Base-by-base conservation (phyloP, 768 basidiomycete species). In the Collybia mongolica region DNA sequence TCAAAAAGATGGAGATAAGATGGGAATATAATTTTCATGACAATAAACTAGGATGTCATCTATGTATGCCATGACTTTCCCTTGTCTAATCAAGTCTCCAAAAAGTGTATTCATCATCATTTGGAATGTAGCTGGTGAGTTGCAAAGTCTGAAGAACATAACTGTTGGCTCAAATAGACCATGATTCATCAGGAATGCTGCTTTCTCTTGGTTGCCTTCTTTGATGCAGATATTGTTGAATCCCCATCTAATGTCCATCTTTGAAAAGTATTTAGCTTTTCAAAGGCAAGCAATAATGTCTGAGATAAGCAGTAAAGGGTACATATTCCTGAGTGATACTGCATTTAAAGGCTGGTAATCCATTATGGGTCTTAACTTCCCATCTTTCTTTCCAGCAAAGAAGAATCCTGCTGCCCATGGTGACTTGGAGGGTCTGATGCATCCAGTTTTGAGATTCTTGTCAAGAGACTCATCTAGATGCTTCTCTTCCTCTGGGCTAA, bases 21-120 rank as follows among this genome's bases (percentile, higher is more conserved):
- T n/a, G n/a, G n/a, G n/a, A n/a, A n/a, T 1, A 2, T 75, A 43
- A 19, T 75, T 60, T 26, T 63, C 63, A 0, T 72, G 59, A 0
- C 73, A 58, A 29, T 59, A 72, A 39, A 73, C 66, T 44, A 76
- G 55, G 22, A 77, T 72, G 49, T 79, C 66, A 48, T 76, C 74
- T 28, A 79, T 55, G 54, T 81, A 76, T 1, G 76, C 60, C 2
- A 69, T 45, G 2, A 78, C 53, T 1, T 53, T 24, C 3, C 63
- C 64, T 22, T 49, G 17, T 2, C 56, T 51, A n/a, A 76, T 62
- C 4, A 52, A 15, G 2, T 55, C 49, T 51, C 56, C 38, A 23
- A 61, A 67, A 1, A 64, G 26, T 26, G 50, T 52, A 35, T 54
- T 29, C 17, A 40, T 56, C 47, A 39, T 69, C 2, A 35, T 72